phyloP scores from a whole-genome alignment of 257 asterid genomes.

The Solanum tarijense region DNA sequence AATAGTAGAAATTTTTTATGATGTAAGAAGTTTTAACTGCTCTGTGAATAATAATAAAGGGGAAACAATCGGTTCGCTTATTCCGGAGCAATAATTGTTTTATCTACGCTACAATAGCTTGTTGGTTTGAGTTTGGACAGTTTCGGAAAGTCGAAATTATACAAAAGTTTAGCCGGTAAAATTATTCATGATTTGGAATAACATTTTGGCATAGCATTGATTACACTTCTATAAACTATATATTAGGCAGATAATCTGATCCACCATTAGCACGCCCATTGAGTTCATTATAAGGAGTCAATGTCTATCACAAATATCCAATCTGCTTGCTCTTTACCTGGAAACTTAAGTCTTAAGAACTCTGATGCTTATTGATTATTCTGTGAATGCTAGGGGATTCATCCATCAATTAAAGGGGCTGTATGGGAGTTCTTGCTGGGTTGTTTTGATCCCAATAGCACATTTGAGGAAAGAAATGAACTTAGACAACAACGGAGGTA shows the following conservation, averaged over 20 bases:
- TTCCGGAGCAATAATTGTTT: not conserved
- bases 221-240: not conserved
- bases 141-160: not conserved
- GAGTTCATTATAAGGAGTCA: not conserved
- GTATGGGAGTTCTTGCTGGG: slow-evolving; percentile 97
- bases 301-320: not conserved
- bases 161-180: not conserved
- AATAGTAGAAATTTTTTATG: not conserved
- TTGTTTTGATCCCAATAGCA: slow-evolving; percentile 84
- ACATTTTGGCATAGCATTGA: not conserved
- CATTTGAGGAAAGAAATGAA: slow-evolving; percentile 58
- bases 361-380: not conserved
- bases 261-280: not conserved
- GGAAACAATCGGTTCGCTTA: not conserved
- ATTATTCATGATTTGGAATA: not conserved
- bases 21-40: not conserved
- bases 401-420: slow-evolving; percentile 83
- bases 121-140: not conserved
- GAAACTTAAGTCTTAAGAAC: not conserved
- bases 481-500: slow-evolving; percentile 68
- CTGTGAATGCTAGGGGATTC: slow-evolving; percentile 55
- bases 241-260: not conserved
- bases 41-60: not conserved
- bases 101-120: not conserved
- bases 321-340: not conserved